These are phyloP conservation scores for Flueggea neowawraea DNA, from an alignment of 441 rosid genomes.

Conservation along the genomic window DNA sequence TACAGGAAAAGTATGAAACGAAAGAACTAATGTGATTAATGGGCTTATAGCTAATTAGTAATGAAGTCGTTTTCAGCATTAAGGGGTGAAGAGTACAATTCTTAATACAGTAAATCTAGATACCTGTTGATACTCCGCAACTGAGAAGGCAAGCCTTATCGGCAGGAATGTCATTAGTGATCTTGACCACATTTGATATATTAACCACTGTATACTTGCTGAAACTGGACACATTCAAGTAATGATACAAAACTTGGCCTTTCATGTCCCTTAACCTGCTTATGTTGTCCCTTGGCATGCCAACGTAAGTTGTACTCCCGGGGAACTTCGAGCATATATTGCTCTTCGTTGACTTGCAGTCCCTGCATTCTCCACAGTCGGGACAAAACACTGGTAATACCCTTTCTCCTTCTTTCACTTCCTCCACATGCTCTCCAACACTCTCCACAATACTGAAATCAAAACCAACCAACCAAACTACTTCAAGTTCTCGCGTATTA, in stretches of 20 bases:
- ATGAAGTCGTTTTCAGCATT: too few relatives aligned
- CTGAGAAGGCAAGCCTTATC: conserved; percentile 61
- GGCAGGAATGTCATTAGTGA: conserved; percentile 32
- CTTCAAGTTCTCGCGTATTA: not conserved
- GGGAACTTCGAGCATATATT: conserved; percentile 37
- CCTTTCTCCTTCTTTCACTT: conserved; percentile 46
- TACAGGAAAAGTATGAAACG: too few relatives aligned
- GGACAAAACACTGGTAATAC: conserved; percentile 57
- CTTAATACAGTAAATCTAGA: too few relatives aligned
- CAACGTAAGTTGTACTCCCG: not conserved
- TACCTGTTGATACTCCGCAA: conserved; percentile 66
- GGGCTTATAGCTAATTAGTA: too few relatives aligned
- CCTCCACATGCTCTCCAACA: conserved; percentile 59
- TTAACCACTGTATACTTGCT: conserved; percentile 68
- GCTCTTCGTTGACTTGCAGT: conserved; percentile 51
- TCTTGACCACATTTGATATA: conserved; percentile 47
- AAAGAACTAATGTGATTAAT: too few relatives aligned
- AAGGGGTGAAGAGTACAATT: too few relatives aligned
- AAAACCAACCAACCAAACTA: not conserved
- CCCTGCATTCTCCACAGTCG: conserved; percentile 47
- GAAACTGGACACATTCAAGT: conserved; percentile 58
- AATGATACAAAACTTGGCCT: conserved; percentile 55
- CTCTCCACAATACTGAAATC: conserved; percentile 62
- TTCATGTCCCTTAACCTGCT: conserved; percentile 46
- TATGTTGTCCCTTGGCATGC: conserved; percentile 52